A percentile compares a stretch with the other conserved stretches of the same genome.
Conservation (phyloP, 2,329 filamentous ascomycete species). For the Cladophialophora immunda region DNA sequence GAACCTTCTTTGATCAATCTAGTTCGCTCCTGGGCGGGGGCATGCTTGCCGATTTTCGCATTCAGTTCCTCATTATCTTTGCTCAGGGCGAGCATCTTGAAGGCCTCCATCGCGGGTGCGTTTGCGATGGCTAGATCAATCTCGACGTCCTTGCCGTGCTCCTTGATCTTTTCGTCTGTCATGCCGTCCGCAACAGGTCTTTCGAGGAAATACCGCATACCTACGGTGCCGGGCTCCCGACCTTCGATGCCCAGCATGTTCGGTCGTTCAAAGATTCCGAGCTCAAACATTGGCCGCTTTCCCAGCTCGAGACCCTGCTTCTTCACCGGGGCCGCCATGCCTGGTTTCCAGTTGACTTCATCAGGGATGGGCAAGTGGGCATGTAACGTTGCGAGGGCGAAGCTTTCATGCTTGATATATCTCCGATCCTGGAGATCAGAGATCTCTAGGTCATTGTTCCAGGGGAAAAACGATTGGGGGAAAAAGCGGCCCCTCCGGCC, state of each 20-base stretch:
- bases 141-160: constrained; percentile 37
- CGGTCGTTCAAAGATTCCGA: constrained; percentile 57
- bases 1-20: constrained; percentile 50
- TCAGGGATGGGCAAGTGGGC: constrained; percentile 55
- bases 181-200: constrained; percentile 52
- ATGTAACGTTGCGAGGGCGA: constrained; percentile 53
- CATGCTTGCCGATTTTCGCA: constrained; percentile 49
- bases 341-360: constrained; percentile 45
- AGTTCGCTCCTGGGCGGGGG: constrained; percentile 48
- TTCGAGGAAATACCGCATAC: constrained; percentile 58
- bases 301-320: constrained; percentile 37
- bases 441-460: constrained; percentile 51
- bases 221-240: constrained; percentile 56
- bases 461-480: constrained; percentile 56
- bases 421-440: constrained; percentile 53
- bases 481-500: constrained; percentile 51
- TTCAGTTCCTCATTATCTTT: constrained; percentile 44
- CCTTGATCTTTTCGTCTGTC: constrained; percentile 37
- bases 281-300: constrained; percentile 53
- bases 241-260: constrained; percentile 59
- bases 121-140: constrained; percentile 38
- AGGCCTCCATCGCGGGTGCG: constrained; percentile 45
- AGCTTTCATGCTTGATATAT: constrained; percentile 51
- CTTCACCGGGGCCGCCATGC: constrained; percentile 23
- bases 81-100: constrained; percentile 45